Base-by-base conservation (phyloP, 2,329 filamentous ascomycete genomes). In the Tolypocladium nubicola region DNA sequence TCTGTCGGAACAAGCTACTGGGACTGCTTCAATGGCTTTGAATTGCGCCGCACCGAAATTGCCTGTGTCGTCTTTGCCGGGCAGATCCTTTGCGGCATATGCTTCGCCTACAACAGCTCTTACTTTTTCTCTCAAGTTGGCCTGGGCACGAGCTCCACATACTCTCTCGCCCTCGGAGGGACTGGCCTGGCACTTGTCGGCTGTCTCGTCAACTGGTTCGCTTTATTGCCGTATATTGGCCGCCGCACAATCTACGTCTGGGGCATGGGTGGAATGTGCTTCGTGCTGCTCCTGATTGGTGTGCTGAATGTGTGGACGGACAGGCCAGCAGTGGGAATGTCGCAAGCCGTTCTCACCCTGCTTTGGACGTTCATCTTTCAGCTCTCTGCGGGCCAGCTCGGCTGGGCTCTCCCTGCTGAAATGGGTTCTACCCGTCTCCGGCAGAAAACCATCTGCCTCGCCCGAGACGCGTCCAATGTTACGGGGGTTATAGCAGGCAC, bases 191-290 rank as follows among this genome's bases (percentile, higher is more conserved):
- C 61, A 60, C 71, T 67, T 69, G 63, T 76, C 4, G 78, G 75
- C 1, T 78, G 75, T 0, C 62, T 77, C 1, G 57, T 71, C 2
- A 76, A 75, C 2, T 81, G 76, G 77, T 59, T 70, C 9, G 54
- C 63, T 10, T 59, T 75, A 43, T 75, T 76, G 70, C 66, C 67
- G 0, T 64, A 70, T 2, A 71, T 78, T 54, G 78, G 78, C 30
- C 71, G 78, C 21, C 71, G 76, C 4, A 72, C 69, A 1, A 68
- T 78, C 4, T 75, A 80, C 56, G 66, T 78, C 26, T 65, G 64
- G 30, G 79, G 79, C n/a, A 72, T 76, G 39, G 70, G 71, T 2
- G 64, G 67, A 30, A 70, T 80, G 71, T 61, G 65, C 57, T 2
- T 61, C 40, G 67, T 70, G 0, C 67, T 77, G 1, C 71, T 75